Percentiles rank a stretch among this genome's conserved stretches.
Conservation (phyloP, 345 rosid species). For the Murraya paniculata region DNA sequence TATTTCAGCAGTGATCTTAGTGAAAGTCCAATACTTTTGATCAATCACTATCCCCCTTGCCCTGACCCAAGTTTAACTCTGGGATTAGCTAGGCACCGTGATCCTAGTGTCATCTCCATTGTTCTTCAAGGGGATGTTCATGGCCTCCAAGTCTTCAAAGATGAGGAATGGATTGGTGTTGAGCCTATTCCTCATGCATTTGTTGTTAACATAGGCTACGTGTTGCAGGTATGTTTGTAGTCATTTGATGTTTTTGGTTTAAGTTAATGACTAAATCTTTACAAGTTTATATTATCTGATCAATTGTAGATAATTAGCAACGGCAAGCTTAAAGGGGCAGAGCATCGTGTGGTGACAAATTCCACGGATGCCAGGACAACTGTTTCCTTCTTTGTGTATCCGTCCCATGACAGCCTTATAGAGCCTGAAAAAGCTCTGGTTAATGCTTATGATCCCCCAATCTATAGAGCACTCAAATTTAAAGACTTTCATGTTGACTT, state of each 20-base stretch:
- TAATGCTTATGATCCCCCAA: conserved; percentile 13
- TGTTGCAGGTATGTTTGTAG: conserved; percentile 10
- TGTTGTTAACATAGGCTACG: conserved; percentile 29
- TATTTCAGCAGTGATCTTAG: not conserved
- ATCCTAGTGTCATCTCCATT: conserved; percentile 17
- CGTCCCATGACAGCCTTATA: conserved; percentile 18
- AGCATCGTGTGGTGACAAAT: conserved; percentile 34
- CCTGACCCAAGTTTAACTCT: conserved; percentile 24
- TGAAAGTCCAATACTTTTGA: not conserved
- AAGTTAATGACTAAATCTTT: not conserved
- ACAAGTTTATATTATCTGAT: not conserved
- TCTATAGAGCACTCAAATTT: conserved; percentile 19
- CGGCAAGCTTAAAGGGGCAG: conserved; percentile 29
- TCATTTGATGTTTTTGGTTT: not conserved
- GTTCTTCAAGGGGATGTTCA: conserved; percentile 19
- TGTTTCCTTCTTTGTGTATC: conserved; percentile 20
- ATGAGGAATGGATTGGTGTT: conserved; percentile 26
- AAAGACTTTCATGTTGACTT: conserved; percentile 15
- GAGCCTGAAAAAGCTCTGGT: conserved; percentile 23
- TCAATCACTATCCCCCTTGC: conserved; percentile 20
- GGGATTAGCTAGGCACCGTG: conserved; percentile 21
- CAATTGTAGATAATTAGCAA: conserved; percentile 27
- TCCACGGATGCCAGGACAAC: conserved; percentile 26
- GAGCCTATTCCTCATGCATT: conserved; percentile 32
- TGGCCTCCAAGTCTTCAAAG: conserved; percentile 28